Base-by-base conservation (phyloP, 192 early-diverging fungal species). In the Backusella luteola region DNA sequence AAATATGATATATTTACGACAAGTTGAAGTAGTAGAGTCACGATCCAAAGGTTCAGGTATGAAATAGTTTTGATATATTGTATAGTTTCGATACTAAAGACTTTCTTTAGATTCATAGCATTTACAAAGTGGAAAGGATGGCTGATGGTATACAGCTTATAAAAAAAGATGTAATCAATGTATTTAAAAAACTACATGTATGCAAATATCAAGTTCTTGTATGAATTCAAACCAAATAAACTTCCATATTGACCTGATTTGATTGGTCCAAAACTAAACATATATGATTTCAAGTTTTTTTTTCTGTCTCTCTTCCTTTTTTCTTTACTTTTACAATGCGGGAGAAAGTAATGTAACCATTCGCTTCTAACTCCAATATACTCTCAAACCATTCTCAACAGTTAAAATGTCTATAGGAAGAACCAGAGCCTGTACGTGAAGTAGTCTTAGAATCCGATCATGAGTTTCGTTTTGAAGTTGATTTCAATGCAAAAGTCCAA, bases 401-500 rank as follows among this genome's bases (percentile, higher is more conserved):
- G 4, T 17, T n/a, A 49, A 49, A 4, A 49, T 49, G 6, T 7
- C 15, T 44, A n/a, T 63, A 76, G 75, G 68, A 76, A 69, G 75
- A 69, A 2, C 1, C n/a, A 35, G 39, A 76, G 34, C 42, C 75
- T 53, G 53, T 82, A 34, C 88, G 89, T 35, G 89, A 90, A 71
- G 91, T 92, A 87, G 79, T 74, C 59, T 86, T 99, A 42, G 86
- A 88, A 1, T 80, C 94, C 0, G 95, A 96, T 75, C 87, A 93
- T 56, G 98, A 99, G 82, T 90, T 98, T 73, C 91, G 98, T 35
- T 93, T 99, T 80, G 98, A 99, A 80, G 92, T 95, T 1, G 93
- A 92, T 26, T 93, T 91, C 83, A 85, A 87, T 11, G 49, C 70
- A 14, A 88, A 85, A 70, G 86, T 95, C 9, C 86, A 85, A 36